These are phyloP conservation scores for Aspergillus calidoustus DNA, from an alignment of 2,329 filamentous ascomycete genomes.

Conservation along the genomic window DNA sequence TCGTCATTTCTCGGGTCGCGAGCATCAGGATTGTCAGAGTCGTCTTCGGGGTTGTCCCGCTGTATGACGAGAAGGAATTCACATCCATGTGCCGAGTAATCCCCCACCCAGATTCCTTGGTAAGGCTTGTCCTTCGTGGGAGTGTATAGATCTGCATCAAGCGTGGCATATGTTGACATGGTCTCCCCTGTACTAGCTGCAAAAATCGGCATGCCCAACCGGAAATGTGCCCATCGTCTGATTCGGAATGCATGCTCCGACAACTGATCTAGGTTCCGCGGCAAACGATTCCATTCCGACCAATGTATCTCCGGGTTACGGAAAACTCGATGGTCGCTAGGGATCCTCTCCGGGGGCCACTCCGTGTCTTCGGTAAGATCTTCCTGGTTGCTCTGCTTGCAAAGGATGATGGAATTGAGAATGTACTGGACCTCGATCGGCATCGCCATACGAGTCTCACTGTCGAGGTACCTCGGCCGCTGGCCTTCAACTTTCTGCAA, in stretches of 20 bases:
- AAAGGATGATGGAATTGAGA: slow-evolving; percentile 71
- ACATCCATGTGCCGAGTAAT: slow-evolving; percentile 85
- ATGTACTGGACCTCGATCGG: slow-evolving; percentile 56
- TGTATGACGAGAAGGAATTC: slow-evolving; percentile 87
- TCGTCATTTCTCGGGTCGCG: slow-evolving; percentile 43
- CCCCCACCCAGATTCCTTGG: slow-evolving; percentile 89
- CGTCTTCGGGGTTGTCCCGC: slow-evolving; percentile 53
- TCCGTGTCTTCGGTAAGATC: slow-evolving; percentile 55
- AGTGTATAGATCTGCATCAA: slow-evolving; percentile 76
- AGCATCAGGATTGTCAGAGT: slow-evolving; percentile 53
- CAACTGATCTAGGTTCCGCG: slow-evolving; percentile 61
- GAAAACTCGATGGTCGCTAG: slow-evolving; percentile 62
- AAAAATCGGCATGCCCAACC: slow-evolving; percentile 48
- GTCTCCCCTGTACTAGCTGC: slow-evolving; percentile 46
- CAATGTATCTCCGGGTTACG: slow-evolving; percentile 53
- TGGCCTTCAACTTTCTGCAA: slow-evolving; percentile 47
- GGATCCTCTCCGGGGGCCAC: slow-evolving; percentile 78
- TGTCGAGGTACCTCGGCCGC: slow-evolving; percentile 30
- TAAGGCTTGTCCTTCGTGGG: slow-evolving; percentile 80
- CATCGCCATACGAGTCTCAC: slow-evolving; percentile 61
- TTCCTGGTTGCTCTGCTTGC: slow-evolving; percentile 54
- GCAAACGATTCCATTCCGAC: slow-evolving; percentile 52
- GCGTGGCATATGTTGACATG: slow-evolving; percentile 69
- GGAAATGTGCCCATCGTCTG: slow-evolving; percentile 75
- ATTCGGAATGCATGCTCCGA: slow-evolving; percentile 75